Conservation (phyloP, 192 early-diverging fungal species). For the Linderina pennispora region DNA sequence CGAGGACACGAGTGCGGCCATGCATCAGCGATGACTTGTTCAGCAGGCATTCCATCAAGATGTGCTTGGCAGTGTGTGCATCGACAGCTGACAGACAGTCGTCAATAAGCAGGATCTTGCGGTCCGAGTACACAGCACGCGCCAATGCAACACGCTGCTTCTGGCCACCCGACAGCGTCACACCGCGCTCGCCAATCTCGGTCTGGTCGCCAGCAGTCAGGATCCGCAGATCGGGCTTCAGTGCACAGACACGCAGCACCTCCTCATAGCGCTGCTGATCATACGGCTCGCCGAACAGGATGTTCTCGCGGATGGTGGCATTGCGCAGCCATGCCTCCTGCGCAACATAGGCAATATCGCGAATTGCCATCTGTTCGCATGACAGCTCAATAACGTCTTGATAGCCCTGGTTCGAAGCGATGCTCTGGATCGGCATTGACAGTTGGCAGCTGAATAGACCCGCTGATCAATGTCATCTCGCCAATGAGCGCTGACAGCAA, state of each 20-base stretch:
- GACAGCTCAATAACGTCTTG: conserved; percentile 2
- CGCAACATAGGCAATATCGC: conserved; percentile 79
- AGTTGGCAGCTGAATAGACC: conserved; percentile 8
- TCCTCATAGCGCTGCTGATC: conserved; percentile 70
- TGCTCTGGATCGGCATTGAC: too few relatives aligned
- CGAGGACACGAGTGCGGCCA: conserved; percentile 79
- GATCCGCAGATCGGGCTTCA: conserved; percentile 75
- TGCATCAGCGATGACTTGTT: conserved; percentile 55
- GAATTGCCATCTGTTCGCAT: conserved; percentile 14
- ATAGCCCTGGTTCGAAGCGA: not conserved
- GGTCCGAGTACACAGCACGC: conserved; percentile 76
- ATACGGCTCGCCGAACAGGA: conserved; percentile 74
- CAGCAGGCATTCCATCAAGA: conserved; percentile 73
- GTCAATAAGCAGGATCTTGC: conserved; percentile 72
- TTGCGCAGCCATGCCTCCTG: conserved; percentile 75
- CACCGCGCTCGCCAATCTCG: conserved; percentile 87
- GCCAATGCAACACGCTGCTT: conserved; percentile 82
- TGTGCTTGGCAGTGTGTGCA: conserved; percentile 84
- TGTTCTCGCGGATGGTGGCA: conserved; percentile 76
- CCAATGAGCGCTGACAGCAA: conserved; percentile 68
- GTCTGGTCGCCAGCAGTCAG: conserved; percentile 85
- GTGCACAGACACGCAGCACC: conserved; percentile 80
- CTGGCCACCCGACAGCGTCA: conserved; percentile 83
- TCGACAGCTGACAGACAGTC: conserved; percentile 95
- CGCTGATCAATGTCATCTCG: conserved; percentile 50